Evolutionary conservation across 2,329 filamentous ascomycete genomes (phyloP).

Genomic region (Neonectria hederae): DNA sequence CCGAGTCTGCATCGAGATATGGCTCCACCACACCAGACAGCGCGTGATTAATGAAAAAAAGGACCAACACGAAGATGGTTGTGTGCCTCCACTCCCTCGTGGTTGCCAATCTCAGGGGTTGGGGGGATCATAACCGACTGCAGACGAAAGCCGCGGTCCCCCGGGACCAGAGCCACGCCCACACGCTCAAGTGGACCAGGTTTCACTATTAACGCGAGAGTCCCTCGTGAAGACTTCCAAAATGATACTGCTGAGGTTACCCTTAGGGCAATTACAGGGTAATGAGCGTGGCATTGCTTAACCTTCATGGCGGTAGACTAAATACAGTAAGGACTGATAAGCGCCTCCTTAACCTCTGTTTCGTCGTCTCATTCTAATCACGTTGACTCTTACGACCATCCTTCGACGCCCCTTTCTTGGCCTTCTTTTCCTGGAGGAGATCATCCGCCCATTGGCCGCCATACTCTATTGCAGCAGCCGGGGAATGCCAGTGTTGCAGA

Average conservation of each 20-base stretch:
- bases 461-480: conserved; percentile 17
- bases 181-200: conserved; percentile 12
- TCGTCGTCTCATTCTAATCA: conserved; percentile 4
- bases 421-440: conserved; percentile 24
- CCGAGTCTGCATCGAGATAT: conserved; percentile 4
- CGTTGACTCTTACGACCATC: conserved; percentile 5
- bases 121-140: conserved; percentile 2
- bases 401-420: background rate
- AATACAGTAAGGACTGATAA: conserved; percentile 13
- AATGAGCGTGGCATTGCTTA: conserved; percentile 18
- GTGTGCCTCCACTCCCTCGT: conserved; percentile 8
- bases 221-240: conserved; percentile 2
- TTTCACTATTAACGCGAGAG: conserved; percentile 6
- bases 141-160: conserved; percentile 13
- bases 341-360: conserved; percentile 1
- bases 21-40: conserved; percentile 15
- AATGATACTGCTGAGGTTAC: conserved; percentile 1
- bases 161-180: conserved; percentile 13
- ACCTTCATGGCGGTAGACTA: conserved; percentile 14
- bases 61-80: conserved; percentile 21
- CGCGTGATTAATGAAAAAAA: conserved; percentile 26
- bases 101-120: conserved; percentile 18
- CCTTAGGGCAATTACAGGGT: conserved; percentile 3
- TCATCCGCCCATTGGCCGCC: conserved; percentile 13
- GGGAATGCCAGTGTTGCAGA: conserved; percentile 4